Base-by-base conservation (phyloP, 1,284 basidiomycete genomes). In the Athelia psychrophila region DNA sequence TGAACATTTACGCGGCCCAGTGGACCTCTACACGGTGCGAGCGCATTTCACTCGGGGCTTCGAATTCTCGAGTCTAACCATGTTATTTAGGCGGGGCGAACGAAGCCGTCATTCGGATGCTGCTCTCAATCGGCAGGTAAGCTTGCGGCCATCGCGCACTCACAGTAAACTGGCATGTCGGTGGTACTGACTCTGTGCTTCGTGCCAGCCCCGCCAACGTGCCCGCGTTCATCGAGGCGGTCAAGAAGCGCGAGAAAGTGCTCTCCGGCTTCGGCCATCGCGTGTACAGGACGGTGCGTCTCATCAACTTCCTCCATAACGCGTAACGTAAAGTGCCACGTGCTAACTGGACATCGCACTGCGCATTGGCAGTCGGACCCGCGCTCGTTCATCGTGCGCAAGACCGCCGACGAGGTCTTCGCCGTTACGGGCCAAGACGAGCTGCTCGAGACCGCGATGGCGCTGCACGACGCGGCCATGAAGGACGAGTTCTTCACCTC, bases 101-200 rank as follows among this genome's bases (percentile, higher is more conserved):
- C 58, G 91, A 93, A 68, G 91, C 91, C 12, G 92, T 94, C 54
- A 93, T 95, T 64, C 82, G 91, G 16, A 94, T 95, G 93, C 74
- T 95, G 45, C 79, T 92, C 44, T 85, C 88, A 1, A 93, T 95
- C 56, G 92, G 91, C 60, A 83, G 83, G 87, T 86, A 55, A 63
- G 78, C 64, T n/a, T n/a, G n/a, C n/a, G n/a, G n/a, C n/a, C n/a
- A n/a, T n/a, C n/a, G n/a, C n/a, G n/a, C n/a, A n/a, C n/a, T n/a
- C n/a, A n/a, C n/a, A n/a, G n/a, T n/a, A n/a, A n/a, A n/a, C n/a
- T 47, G 22, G 16, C 35, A 9, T 23, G 22, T 12, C n/a, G n/a
- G n/a, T n/a, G n/a, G n/a, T n/a, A n/a, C n/a, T n/a, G n/a, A n/a
- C n/a, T n/a, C n/a, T n/a, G n/a, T n/a, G n/a, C n/a, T n/a, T n/a